Conservation (phyloP, 306 rosid genomes). For the Lathyrus sativus region DNA sequence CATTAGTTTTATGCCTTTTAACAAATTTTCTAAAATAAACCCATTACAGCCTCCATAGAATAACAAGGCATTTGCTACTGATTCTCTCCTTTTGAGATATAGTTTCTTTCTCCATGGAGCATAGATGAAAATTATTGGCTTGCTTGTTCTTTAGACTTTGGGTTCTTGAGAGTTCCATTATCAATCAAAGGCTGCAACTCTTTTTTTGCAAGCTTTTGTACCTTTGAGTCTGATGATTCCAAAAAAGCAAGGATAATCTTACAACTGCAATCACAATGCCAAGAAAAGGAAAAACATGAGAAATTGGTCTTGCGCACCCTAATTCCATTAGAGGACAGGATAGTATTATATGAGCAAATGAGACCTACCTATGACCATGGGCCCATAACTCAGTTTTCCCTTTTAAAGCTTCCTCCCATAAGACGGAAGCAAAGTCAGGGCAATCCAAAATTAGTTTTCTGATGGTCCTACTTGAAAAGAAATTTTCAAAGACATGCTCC, state of each 20-base stretch:
- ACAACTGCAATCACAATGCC: constrained; percentile 57
- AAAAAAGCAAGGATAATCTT: constrained; percentile 79
- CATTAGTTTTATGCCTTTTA: constrained; percentile 35
- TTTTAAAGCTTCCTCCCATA: constrained; percentile 77
- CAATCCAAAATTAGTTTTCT: constrained; percentile 81
- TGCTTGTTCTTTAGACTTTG: constrained; percentile 36
- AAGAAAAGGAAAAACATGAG: constrained; percentile 30
- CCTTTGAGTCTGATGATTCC: constrained; percentile 65
- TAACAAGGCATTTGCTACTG: constrained; percentile 3
- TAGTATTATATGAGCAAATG: constrained; percentile 7
- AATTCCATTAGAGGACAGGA: constrained; percentile 1
- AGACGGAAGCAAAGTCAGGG: constrained; percentile 73
- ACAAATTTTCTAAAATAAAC: constrained; percentile 19
- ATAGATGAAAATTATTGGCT: constrained; percentile 26
- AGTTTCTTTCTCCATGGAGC: constrained; percentile 29
- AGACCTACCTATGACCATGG: constrained; percentile 71
- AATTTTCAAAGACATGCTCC: constrained; percentile 85
- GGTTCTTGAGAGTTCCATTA: constrained; percentile 58
- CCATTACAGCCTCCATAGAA: background rate
- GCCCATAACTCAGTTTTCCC: constrained; percentile 85
- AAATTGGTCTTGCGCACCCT: background rate
- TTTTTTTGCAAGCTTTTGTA: constrained; percentile 51
- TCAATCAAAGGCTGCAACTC: constrained; percentile 79
- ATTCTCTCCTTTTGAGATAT: constrained; percentile 1
- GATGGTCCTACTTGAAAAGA: constrained; percentile 83